A percentile compares a stretch with the other conserved stretches of the same genome.
Evolutionary conservation across 2,329 filamentous ascomycete genomes (phyloP).

Genomic region (Neurospora crassa): DNA sequence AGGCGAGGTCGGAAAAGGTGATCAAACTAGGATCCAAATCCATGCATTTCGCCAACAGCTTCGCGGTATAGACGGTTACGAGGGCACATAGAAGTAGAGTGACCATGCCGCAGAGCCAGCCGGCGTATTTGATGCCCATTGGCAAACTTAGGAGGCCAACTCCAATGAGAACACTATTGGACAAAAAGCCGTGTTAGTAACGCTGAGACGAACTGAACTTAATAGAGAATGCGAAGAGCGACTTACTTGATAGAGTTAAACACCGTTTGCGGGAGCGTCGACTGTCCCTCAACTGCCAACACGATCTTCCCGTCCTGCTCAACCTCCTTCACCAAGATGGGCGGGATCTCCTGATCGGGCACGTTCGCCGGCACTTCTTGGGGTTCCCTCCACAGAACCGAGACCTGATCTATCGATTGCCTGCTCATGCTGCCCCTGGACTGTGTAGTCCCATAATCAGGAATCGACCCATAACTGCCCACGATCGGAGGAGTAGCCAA

Average conservation of each 20-base stretch:
- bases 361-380: slow-evolving; percentile 38
- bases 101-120: slow-evolving; percentile 73
- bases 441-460: slow-evolving; percentile 45
- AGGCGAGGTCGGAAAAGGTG: slow-evolving; percentile 90
- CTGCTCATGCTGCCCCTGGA: slow-evolving; percentile 26
- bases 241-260: slow-evolving; percentile 82
- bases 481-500: slow-evolving; percentile 60
- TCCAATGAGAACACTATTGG: slow-evolving; percentile 63
- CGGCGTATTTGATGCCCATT: slow-evolving; percentile 76
- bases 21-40: slow-evolving; percentile 77
- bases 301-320: slow-evolving; percentile 82
- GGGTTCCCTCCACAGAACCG: slow-evolving; percentile 42
- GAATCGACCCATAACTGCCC: slow-evolving; percentile 56
- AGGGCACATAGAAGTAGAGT: slow-evolving; percentile 66
- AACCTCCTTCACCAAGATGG: slow-evolving; percentile 79
- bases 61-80: slow-evolving; percentile 78
- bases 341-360: slow-evolving; percentile 53
- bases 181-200: slow-evolving; percentile 4
- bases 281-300: slow-evolving; percentile 79
- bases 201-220: not conserved
- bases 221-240: not conserved
- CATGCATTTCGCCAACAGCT: slow-evolving; percentile 77
- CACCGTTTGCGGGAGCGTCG: slow-evolving; percentile 88
- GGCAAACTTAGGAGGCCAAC: slow-evolving; percentile 84
- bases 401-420: slow-evolving; percentile 41